Evolutionary conservation across 2,329 filamentous ascomycete species (phyloP), one percentile per base, ranked within the genome.

Genomic region (Colletotrichum caudatum): DNA sequence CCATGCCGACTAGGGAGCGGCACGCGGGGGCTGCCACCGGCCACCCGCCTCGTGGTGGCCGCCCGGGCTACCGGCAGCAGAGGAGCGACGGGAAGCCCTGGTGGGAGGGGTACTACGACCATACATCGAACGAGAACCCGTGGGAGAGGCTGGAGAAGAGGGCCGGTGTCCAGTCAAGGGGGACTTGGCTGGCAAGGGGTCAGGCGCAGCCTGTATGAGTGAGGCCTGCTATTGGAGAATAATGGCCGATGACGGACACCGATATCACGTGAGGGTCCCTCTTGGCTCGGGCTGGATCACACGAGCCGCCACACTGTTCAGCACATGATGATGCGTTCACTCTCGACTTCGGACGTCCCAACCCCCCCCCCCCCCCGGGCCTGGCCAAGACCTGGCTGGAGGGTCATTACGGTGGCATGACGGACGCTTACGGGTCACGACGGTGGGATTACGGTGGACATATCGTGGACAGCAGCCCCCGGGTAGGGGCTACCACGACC

Each of bases 51-150:
- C 35, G 50, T 5, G 50, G 61, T 26, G 37, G 41, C 4, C 29
- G 12, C 8, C 41, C 26, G 1, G 37, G 62, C 41, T 54, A 56
- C 5, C 37, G 57, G 29, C 57, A 72, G 29, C 67, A 69, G 14
- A 46, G 58, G n/a, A 41, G 29, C 41, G 58, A 61, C 26, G 63
- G 73, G 11, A 73, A 82, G 70, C 81, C 80, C 1, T 93, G 91
- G 84, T 93, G 91, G 80, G 82, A 86, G 50, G 89, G 85, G 46
- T 93, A 93, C 79, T 94, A 94, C 79, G 88, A 93, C 70, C 87
- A 88, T 0, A 86, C 84, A 69, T 93, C 91, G 73, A 89, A 93
- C 75, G 86, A 91, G 78, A 93, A 95, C 78, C 93, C 93, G 0
- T 95, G 93, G 93, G 87, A 85, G 62, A 79, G 77, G 11, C 80